These are phyloP conservation scores for Solanum virginianum DNA, from an alignment of 257 asterid species.

Conservation along the genomic window DNA sequence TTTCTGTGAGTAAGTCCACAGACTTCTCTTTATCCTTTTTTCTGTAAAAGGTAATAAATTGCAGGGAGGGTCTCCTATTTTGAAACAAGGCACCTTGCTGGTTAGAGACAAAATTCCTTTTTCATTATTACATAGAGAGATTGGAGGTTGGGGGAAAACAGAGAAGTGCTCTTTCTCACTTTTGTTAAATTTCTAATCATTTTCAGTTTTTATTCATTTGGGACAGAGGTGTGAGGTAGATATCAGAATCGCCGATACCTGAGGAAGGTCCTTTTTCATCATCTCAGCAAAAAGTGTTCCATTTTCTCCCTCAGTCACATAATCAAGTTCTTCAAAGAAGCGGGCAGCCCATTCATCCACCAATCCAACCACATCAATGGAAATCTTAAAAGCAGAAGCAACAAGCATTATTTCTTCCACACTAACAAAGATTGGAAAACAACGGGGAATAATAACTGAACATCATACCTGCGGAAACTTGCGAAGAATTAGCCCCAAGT, in stretches of 20 bases:
- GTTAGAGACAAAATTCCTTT: neutral
- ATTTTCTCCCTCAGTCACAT: conserved; percentile 91
- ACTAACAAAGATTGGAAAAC: neutral
- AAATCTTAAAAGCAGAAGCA: conserved; percentile 27
- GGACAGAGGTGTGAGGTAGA: neutral
- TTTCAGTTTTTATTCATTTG: neutral
- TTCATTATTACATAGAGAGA: neutral
- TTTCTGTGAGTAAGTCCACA: neutral
- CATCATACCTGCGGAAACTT: conserved; percentile 83
- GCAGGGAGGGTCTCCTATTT: neutral
- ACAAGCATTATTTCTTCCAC: neutral
- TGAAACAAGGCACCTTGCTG: neutral
- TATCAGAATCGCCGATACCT: conserved; percentile 25
- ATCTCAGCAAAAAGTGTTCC: conserved; percentile 89
- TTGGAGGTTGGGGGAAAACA: neutral
- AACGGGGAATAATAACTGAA: neutral
- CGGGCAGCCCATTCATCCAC: conserved; percentile 99
- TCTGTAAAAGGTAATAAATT: neutral
- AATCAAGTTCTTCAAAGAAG: conserved; percentile 97
- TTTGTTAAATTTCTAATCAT: neutral
- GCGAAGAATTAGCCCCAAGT: conserved; percentile 77
- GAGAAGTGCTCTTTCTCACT: neutral
- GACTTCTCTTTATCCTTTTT: neutral
- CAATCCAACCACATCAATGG: conserved; percentile 92
- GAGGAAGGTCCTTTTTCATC: conserved; percentile 98